phyloP scores from a whole-genome alignment of 1,139 yeast genomes.

The Hyphopichia pseudoburtonii region DNA sequence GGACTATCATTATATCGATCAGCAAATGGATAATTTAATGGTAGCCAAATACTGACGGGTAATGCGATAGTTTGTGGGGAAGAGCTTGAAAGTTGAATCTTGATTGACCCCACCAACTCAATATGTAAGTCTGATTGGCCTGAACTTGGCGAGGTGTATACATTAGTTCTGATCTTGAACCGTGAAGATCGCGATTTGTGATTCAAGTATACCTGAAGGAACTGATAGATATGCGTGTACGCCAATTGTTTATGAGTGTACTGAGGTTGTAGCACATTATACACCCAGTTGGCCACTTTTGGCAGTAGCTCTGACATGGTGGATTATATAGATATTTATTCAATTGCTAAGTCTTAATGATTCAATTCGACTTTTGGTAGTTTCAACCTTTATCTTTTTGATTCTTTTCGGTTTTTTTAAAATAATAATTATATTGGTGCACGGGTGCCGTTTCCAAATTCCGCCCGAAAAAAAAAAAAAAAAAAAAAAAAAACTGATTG shows the following conservation, averaged over 20 bases:
- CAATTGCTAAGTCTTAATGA: too few relatives aligned
- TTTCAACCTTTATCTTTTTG: too few relatives aligned
- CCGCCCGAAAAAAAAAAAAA: not conserved
- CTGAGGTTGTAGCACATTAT: slow-evolving; percentile 48
- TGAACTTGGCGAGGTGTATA: slow-evolving; percentile 53
- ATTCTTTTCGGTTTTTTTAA: too few relatives aligned
- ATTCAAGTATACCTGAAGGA: slow-evolving; percentile 48
- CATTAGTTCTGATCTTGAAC: slow-evolving; percentile 69
- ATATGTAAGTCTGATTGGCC: slow-evolving; percentile 65
- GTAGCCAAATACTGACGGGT: slow-evolving; percentile 80
- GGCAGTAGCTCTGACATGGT: slow-evolving; percentile 33
- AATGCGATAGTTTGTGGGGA: slow-evolving; percentile 37
- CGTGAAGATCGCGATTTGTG: slow-evolving; percentile 18
- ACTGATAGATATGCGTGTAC: slow-evolving; percentile 61
- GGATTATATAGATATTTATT: too few relatives aligned
- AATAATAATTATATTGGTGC: too few relatives aligned
- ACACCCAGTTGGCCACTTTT: slow-evolving; percentile 44
- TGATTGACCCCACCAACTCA: slow-evolving; percentile 61
- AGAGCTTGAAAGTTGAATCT: too few relatives aligned
- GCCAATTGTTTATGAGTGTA: slow-evolving; percentile 51
- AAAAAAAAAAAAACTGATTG: too few relatives aligned
- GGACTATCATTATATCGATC: slow-evolving; percentile 10
- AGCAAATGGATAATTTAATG: slow-evolving; percentile 60
- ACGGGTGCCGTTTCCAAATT: too few relatives aligned
- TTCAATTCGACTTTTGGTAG: too few relatives aligned